Conservation (phyloP, 805 yeast species). For the Blastobotrys terrestris region DNA sequence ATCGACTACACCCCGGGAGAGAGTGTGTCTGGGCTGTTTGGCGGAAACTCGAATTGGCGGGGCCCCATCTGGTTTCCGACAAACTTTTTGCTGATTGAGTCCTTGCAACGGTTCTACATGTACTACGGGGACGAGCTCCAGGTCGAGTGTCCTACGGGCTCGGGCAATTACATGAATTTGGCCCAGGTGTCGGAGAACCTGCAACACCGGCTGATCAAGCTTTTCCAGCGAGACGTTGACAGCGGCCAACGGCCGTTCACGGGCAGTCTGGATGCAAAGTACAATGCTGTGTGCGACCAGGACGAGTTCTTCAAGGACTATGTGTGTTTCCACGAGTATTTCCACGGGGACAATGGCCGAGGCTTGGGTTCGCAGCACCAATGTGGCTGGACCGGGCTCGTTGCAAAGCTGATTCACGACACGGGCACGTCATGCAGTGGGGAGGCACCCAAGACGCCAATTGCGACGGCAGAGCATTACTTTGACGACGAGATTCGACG, state of each 20-base stretch:
- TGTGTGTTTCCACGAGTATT: slow-evolving; percentile 78
- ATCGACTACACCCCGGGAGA: slow-evolving; percentile 82
- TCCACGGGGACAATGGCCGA: slow-evolving; percentile 91
- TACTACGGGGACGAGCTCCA: slow-evolving; percentile 83
- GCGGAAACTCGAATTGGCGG: slow-evolving; percentile 96
- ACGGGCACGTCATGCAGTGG: slow-evolving; percentile 65
- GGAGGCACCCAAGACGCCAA: slow-evolving; percentile 35
- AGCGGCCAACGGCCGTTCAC: slow-evolving; percentile 68
- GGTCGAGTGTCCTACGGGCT: slow-evolving; percentile 82
- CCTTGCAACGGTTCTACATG: slow-evolving; percentile 77
- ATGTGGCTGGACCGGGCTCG: slow-evolving; percentile 94
- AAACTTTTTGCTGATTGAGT: slow-evolving; percentile 77
- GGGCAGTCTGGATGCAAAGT: slow-evolving; percentile 35
- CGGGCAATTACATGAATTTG: slow-evolving; percentile 67
- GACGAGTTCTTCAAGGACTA: slow-evolving; percentile 61
- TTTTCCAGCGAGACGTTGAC: slow-evolving; percentile 62
- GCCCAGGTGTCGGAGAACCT: slow-evolving; percentile 89
- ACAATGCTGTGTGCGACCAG: neutral
- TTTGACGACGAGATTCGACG: slow-evolving; percentile 30
- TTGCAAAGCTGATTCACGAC: slow-evolving; percentile 84
- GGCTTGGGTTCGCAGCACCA: slow-evolving; percentile 93
- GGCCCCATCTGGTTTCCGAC: slow-evolving; percentile 98
- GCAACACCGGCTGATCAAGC: slow-evolving; percentile 74
- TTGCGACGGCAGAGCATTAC: slow-evolving; percentile 30
- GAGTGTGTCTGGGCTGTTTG: slow-evolving; percentile 88